Conservation (phyloP, 2,329 filamentous ascomycete species). For the Parafenestella ontariensis region DNA sequence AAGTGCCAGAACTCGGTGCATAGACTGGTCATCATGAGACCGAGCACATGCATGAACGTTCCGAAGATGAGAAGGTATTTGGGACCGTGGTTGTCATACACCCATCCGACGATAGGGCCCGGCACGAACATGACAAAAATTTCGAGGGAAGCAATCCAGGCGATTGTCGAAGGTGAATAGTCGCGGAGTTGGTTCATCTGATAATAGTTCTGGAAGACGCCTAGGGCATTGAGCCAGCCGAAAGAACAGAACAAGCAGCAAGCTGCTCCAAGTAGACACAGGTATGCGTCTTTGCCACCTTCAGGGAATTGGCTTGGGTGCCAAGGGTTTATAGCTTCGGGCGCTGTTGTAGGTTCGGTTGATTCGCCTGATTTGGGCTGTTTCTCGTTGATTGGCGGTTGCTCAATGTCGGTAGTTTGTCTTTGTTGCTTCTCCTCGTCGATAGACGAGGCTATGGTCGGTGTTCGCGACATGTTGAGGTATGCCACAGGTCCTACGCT, state of each 20-base stretch:
- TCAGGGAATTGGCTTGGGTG: slow-evolving; percentile 47
- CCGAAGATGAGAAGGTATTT: slow-evolving; percentile 61
- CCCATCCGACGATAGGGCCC: slow-evolving; percentile 68
- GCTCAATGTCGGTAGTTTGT: slow-evolving; percentile 19
- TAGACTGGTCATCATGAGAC: slow-evolving; percentile 69
- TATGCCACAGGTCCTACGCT: not conserved
- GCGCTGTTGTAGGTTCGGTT: slow-evolving; percentile 2
- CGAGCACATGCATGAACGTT: slow-evolving; percentile 64
- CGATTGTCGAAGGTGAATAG: slow-evolving; percentile 50
- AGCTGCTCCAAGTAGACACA: slow-evolving; percentile 35
- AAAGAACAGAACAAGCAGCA: slow-evolving; percentile 46
- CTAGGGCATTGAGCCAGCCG: slow-evolving; percentile 55
- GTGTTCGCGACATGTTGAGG: slow-evolving; percentile 15
- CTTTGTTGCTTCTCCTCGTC: slow-evolving; percentile 21
- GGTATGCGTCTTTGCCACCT: slow-evolving; percentile 47
- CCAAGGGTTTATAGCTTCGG: slow-evolving; percentile 26
- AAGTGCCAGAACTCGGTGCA: slow-evolving; percentile 64
- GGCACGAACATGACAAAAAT: slow-evolving; percentile 59
- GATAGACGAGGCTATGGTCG: slow-evolving; percentile 21
- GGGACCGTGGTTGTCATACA: slow-evolving; percentile 70
- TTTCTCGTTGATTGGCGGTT: slow-evolving; percentile 21
- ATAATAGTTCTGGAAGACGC: slow-evolving; percentile 58
- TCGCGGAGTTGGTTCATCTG: slow-evolving; percentile 49
- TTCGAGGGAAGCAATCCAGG: slow-evolving; percentile 56
- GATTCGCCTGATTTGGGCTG: slow-evolving; percentile 2